Conservation (phyloP, 2,329 filamentous ascomycete species). For the Hypoxylon sp. region DNA sequence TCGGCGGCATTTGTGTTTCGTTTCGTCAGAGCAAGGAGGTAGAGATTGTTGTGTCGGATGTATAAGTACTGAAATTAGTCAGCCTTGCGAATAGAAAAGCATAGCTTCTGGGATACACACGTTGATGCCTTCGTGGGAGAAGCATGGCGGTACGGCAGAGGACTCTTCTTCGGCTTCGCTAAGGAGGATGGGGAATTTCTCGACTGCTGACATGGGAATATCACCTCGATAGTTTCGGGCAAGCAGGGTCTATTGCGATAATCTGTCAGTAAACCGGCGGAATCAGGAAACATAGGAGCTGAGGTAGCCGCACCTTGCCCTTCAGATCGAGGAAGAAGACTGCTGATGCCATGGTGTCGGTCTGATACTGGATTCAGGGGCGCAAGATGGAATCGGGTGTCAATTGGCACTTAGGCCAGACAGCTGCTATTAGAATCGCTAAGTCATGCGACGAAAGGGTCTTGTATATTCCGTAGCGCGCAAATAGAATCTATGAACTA, state of each 20-base stretch:
- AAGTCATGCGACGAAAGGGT: constrained; percentile 44
- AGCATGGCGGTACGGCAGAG: constrained; percentile 96
- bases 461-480: constrained; percentile 14
- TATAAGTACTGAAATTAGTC: constrained; percentile 84
- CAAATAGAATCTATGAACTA: constrained; percentile 22
- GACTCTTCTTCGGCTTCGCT: constrained; percentile 99
- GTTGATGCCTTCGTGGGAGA: constrained; percentile 98
- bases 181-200: constrained; percentile 95
- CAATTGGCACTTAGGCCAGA: constrained; percentile 54
- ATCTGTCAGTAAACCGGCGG: constrained; percentile 3
- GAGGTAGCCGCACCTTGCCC: constrained; percentile 83
- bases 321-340: constrained; percentile 99
- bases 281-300: not conserved
- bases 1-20: constrained; percentile 99
- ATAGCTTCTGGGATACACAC: constrained; percentile 65
- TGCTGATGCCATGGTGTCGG: constrained; percentile 87
- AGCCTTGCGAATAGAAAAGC: constrained; percentile 20
- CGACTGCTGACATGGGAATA: constrained; percentile 98
- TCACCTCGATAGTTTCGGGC: constrained; percentile 99
- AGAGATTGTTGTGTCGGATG: constrained; percentile 99
- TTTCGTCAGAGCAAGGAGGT: constrained; percentile 97
- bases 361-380: constrained; percentile 46
- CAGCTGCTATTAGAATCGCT: constrained; percentile 30
- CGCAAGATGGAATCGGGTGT: constrained; percentile 48
- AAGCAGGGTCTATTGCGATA: constrained; percentile 83